These are phyloP conservation scores for Ustilago tritici DNA, from an alignment of 1,284 basidiomycete genomes.

Conservation along the genomic window DNA sequence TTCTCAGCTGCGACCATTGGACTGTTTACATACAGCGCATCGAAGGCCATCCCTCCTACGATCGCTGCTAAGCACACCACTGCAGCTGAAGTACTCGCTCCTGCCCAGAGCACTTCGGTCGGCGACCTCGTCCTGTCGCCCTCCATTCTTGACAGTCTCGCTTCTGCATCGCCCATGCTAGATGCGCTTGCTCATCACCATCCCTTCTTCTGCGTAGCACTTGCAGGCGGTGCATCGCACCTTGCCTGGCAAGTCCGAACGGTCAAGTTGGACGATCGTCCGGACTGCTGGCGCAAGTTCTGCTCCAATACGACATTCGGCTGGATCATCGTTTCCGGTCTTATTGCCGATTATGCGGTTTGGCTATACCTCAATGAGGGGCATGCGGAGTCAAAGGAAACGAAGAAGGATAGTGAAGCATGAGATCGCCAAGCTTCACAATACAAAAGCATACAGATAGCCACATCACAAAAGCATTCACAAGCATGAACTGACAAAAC, in stretches of 20 bases:
- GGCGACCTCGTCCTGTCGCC: constrained; percentile 34
- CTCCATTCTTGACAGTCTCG: constrained; percentile 18
- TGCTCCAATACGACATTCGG: constrained; percentile 88
- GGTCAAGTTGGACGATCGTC: constrained; percentile 78
- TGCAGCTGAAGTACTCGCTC: constrained; percentile 17
- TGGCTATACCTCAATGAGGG: constrained; percentile 39
- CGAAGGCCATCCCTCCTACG: constrained; percentile 30
- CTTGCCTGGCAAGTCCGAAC: constrained; percentile 82
- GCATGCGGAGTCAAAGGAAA: neutral
- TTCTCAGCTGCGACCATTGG: constrained; percentile 83
- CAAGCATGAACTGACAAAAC: neutral
- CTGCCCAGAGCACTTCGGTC: constrained; percentile 12
- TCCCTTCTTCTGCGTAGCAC: constrained; percentile 81
- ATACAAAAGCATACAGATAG: neutral
- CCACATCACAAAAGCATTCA: constrained; percentile 9
- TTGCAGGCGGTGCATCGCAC: constrained; percentile 80
- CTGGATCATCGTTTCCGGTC: constrained; percentile 87
- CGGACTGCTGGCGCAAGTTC: constrained; percentile 94
- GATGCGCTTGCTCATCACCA: constrained; percentile 64
- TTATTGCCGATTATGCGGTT: constrained; percentile 79
- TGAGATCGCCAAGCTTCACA: neutral
- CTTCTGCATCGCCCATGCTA: constrained; percentile 14
- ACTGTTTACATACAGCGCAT: constrained; percentile 77
- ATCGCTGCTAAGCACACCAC: constrained; percentile 11
- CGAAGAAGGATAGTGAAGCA: constrained; percentile 3